These are phyloP conservation scores for Trichoderma atrobrunneum DNA, from an alignment of 2,329 filamentous ascomycete genomes.

Conservation along the genomic window DNA sequence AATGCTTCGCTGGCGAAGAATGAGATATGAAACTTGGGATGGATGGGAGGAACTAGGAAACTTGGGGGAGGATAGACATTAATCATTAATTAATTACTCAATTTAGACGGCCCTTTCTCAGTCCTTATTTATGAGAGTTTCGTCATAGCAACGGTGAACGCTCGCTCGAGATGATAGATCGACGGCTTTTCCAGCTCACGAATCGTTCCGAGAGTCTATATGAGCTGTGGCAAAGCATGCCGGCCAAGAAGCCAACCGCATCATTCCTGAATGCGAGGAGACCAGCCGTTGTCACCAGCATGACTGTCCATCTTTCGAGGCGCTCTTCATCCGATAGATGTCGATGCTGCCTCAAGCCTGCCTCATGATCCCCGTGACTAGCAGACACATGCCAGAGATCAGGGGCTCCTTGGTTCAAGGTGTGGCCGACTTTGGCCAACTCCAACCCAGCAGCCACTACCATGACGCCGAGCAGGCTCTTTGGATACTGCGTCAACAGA, in stretches of 20 bases:
- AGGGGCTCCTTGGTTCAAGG: slow-evolving; percentile 68
- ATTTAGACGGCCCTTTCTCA: not conserved
- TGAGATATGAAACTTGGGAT: not conserved
- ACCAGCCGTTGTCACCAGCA: slow-evolving; percentile 82
- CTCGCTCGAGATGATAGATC: slow-evolving; percentile 27
- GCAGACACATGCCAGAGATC: slow-evolving; percentile 58
- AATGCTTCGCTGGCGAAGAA: slow-evolving; percentile 6
- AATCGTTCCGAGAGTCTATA: slow-evolving; percentile 52
- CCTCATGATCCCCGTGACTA: slow-evolving; percentile 35
- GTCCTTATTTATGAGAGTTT: not conserved
- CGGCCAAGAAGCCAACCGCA: slow-evolving; percentile 79
- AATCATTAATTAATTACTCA: not conserved
- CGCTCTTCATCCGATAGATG: slow-evolving; percentile 65
- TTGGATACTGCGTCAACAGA: slow-evolving; percentile 70
- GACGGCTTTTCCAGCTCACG: slow-evolving; percentile 35
- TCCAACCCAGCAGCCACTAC: slow-evolving; percentile 88
- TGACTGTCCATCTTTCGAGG: slow-evolving; percentile 77
- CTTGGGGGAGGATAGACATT: not conserved
- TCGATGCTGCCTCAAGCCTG: slow-evolving; percentile 44
- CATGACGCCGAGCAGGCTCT: slow-evolving; percentile 76
- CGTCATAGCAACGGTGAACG: slow-evolving; percentile 32
- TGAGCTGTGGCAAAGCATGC: slow-evolving; percentile 73
- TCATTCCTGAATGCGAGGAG: slow-evolving; percentile 88
- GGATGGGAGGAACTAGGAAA: not conserved
- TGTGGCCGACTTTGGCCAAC: slow-evolving; percentile 79